These are phyloP conservation scores for Heritiera littoralis DNA, from an alignment of 345 rosid species.

Conservation along the genomic window DNA sequence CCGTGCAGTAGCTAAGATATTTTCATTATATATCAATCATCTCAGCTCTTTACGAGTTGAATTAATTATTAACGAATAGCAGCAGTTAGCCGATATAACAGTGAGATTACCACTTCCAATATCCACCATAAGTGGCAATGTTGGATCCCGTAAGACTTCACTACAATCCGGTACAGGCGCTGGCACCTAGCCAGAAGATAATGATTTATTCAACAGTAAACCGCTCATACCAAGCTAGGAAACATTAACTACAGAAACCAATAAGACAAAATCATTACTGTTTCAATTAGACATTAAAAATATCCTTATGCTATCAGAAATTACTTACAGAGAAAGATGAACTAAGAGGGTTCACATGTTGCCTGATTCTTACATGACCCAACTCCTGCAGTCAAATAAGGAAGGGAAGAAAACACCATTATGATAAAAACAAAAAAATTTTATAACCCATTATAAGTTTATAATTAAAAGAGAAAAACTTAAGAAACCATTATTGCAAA, in stretches of 20 bases:
- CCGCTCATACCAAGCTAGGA: not conserved
- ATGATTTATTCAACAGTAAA: constrained; percentile 6
- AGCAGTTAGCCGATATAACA: not conserved
- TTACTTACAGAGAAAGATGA: constrained; percentile 70
- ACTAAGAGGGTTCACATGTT: constrained; percentile 92
- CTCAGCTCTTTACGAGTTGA: not conserved
- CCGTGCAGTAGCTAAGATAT: not conserved
- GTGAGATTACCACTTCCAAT: constrained; percentile 77
- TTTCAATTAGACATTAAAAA: not conserved
- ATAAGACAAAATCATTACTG: not conserved
- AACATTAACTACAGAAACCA: not conserved
- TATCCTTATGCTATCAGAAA: not conserved
- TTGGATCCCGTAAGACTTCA: constrained; percentile 70
- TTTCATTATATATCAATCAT: not conserved
- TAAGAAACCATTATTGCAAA: not conserved
- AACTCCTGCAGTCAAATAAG: constrained; percentile 51
- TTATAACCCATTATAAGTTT: no score
- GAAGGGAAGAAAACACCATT: not conserved
- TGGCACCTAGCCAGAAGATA: constrained; percentile 48
- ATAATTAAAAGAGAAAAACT: not conserved
- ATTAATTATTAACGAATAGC: not conserved
- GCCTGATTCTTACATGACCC: constrained; percentile 83
- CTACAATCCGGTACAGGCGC: constrained; percentile 72
- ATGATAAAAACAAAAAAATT: not conserved
- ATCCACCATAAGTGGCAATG: constrained; percentile 89